Evolutionary conservation across 2,329 filamentous ascomycete genomes (phyloP).

Genomic region (Periconia macrospinosa): DNA sequence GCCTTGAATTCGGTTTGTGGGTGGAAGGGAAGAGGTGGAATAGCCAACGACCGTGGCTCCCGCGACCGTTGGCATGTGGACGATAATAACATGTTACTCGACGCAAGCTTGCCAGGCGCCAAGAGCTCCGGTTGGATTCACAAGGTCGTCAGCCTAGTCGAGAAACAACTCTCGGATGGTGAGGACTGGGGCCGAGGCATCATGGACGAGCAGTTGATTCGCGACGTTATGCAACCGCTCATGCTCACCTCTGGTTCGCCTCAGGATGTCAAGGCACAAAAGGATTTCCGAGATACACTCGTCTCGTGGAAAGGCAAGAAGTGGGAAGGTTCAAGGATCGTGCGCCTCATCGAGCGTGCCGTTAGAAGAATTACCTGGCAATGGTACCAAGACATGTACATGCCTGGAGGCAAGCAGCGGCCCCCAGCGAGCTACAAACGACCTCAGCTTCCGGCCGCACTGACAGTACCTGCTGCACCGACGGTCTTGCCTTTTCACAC

Average conservation of each 20-base stretch:
- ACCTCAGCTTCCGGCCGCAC: slow-evolving; percentile 69
- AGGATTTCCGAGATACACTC: slow-evolving; percentile 42
- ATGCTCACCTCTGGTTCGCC: slow-evolving; percentile 37
- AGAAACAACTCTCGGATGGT: slow-evolving; percentile 83
- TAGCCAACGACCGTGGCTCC: slow-evolving; percentile 70
- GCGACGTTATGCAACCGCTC: slow-evolving; percentile 51
- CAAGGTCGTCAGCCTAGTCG: slow-evolving; percentile 86
- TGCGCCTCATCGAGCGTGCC: slow-evolving; percentile 82
- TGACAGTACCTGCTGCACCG: slow-evolving; percentile 83
- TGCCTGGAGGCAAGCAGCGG: slow-evolving; percentile 58
- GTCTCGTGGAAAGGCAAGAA: slow-evolving; percentile 67
- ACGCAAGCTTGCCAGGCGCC: slow-evolving; percentile 64
- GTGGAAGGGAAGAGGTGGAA: slow-evolving; percentile 87
- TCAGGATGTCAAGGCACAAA: slow-evolving; percentile 37
- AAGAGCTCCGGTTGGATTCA: slow-evolving; percentile 79
- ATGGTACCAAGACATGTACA: slow-evolving; percentile 84
- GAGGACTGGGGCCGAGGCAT: slow-evolving; percentile 80
- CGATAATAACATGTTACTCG: slow-evolving; percentile 77
- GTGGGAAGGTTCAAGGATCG: slow-evolving; percentile 86
- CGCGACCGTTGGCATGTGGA: slow-evolving; percentile 94
- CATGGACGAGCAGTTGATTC: slow-evolving; percentile 52
- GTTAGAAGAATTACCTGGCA: slow-evolving; percentile 76
- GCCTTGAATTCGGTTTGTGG: slow-evolving; percentile 95
- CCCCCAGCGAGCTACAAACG: slow-evolving; percentile 65
- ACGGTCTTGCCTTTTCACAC: slow-evolving; percentile 97